phyloP scores from a whole-genome alignment of 1,284 basidiomycete species.

The Apiotrichum domesticum region DNA sequence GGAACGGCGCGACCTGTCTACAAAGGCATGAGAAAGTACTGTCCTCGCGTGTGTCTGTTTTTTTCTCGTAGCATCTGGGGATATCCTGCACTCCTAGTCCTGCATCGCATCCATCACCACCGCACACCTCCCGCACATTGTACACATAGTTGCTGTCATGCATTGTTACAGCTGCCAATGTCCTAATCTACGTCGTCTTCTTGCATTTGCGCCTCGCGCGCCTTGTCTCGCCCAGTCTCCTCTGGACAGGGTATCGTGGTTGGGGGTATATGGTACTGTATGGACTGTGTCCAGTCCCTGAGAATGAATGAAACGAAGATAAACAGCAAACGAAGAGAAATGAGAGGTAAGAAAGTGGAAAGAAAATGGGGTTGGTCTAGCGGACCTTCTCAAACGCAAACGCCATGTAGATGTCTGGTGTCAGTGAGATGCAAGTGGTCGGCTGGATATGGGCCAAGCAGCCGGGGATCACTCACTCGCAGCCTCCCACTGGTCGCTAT shows the following conservation, averaged over 20 bases:
- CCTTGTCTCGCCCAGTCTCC: too few species aligned
- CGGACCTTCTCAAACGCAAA: slow-evolving; percentile 70
- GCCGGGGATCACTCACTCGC: slow-evolving; percentile 61
- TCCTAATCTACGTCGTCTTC: neutral
- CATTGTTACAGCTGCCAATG: slow-evolving; percentile 1
- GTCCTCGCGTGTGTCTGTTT: too few species aligned
- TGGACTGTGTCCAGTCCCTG: too few species aligned
- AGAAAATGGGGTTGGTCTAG: slow-evolving; percentile 17
- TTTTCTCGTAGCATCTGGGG: too few species aligned
- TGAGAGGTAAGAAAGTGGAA: neutral
- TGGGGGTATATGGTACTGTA: too few species aligned
- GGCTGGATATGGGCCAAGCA: slow-evolving; percentile 19
- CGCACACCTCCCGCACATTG: neutral
- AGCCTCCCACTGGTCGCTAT: slow-evolving; percentile 90
- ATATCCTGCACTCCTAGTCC: neutral
- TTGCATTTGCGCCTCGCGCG: too few species aligned
- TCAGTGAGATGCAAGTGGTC: neutral
- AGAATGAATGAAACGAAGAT: too few species aligned
- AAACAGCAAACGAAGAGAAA: neutral
- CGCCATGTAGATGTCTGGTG: slow-evolving; percentile 70
- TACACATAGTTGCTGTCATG: slow-evolving; percentile 3
- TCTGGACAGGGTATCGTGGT: too few species aligned
- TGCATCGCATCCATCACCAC: neutral
- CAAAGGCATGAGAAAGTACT: neutral
- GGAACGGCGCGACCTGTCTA: slow-evolving; percentile 42